Conservation (phyloP, 1,284 basidiomycete genomes). For the Rhodofomes roseus region DNA sequence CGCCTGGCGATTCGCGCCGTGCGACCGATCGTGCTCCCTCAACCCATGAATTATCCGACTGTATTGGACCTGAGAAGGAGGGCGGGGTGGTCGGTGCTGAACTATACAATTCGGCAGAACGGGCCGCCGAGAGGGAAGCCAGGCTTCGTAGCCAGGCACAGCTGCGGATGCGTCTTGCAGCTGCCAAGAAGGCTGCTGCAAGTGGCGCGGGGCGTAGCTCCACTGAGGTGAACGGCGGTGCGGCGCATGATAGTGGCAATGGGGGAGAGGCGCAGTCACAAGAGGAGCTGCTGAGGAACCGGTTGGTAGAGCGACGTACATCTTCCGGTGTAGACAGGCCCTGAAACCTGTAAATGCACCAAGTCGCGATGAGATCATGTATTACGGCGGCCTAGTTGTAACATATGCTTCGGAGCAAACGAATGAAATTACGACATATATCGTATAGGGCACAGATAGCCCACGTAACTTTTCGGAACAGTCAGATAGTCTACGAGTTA, state of each 20-base stretch:
- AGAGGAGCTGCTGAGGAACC: conserved; percentile 1
- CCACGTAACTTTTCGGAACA: background rate
- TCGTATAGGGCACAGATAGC: background rate
- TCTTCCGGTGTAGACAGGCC: background rate
- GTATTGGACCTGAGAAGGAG: conserved; percentile 9
- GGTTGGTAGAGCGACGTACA: conserved; percentile 1
- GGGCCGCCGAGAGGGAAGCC: conserved; percentile 33
- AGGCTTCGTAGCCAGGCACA: conserved; percentile 45
- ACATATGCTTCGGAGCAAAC: background rate
- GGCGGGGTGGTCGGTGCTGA: background rate
- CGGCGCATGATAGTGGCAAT: background rate
- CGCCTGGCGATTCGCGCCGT: background rate
- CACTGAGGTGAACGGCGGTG: conserved; percentile 5
- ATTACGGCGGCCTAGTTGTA: background rate
- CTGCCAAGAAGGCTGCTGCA: conserved; percentile 36
- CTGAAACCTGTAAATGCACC: too few species aligned
- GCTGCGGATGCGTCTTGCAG: conserved; percentile 45
- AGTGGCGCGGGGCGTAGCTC: background rate
- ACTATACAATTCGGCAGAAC: conserved; percentile 12
- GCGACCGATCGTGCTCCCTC: background rate
- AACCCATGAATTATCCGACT: conserved; percentile 9
- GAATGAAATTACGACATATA: background rate
- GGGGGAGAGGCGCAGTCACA: background rate
- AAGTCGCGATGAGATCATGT: background rate
- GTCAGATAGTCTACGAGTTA: background rate